phyloP scores from a whole-genome alignment of 805 yeast genomes.

The Starmerella tilneyi region DNA sequence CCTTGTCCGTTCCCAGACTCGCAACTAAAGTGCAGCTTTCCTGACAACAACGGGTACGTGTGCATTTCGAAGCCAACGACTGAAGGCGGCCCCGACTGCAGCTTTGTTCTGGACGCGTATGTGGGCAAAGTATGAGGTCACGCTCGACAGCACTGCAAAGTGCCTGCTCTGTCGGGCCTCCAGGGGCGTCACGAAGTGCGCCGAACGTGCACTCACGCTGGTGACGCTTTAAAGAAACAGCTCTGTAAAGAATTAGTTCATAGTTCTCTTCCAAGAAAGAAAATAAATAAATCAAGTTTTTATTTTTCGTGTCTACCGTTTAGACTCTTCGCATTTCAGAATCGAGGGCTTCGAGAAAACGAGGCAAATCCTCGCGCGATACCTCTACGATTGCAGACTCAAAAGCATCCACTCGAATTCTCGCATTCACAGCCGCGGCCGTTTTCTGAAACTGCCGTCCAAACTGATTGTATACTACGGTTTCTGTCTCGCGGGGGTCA shows the following conservation, averaged over 20 bases:
- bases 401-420: constrained; percentile 84
- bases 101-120: constrained; percentile 70
- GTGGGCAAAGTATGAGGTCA: constrained; percentile 44
- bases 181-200: too few species aligned
- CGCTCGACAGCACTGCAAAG: too few species aligned
- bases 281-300: too few species aligned
- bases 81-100: constrained; percentile 53
- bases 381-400: constrained; percentile 91
- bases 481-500: constrained; percentile 25
- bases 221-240: too few species aligned
- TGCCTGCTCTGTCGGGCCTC: too few species aligned
- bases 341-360: constrained; percentile 76
- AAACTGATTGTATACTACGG: constrained; percentile 49
- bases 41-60: constrained; percentile 52
- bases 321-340: constrained; percentile 4
- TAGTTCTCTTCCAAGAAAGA: too few species aligned
- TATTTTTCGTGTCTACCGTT: too few species aligned
- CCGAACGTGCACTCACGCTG: too few species aligned
- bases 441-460: constrained; percentile 86
- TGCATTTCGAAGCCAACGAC: constrained; percentile 78
- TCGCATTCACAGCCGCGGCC: constrained; percentile 74
- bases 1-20: constrained; percentile 87
- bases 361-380: constrained; percentile 72
- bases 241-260: too few species aligned
- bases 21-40: constrained; percentile 69